Evolutionary conservation across 768 basidiomycete species (phyloP).

Genomic region (Collybia nuda): DNA sequence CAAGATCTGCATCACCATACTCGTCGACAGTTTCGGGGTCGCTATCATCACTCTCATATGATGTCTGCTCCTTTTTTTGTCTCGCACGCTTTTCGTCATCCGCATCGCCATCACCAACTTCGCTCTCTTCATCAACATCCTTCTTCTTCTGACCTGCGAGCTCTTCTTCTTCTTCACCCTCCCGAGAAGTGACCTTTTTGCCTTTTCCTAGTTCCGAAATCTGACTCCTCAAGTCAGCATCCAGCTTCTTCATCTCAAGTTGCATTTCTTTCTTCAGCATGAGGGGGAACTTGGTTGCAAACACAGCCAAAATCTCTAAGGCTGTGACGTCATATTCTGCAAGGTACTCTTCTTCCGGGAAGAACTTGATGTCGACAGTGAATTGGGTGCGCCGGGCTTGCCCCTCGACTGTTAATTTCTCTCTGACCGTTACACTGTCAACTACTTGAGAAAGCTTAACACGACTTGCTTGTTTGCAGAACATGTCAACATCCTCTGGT

Average conservation of each 20-base stretch:
- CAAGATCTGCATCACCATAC: slow-evolving; percentile 59
- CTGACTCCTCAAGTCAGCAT: slow-evolving; percentile 75
- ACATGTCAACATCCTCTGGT: slow-evolving; percentile 59
- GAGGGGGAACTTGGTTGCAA: slow-evolving; percentile 75
- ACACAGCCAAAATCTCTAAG: slow-evolving; percentile 68
- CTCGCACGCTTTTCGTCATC: slow-evolving; percentile 74
- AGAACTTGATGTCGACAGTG: slow-evolving; percentile 80
- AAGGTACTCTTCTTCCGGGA: slow-evolving; percentile 80
- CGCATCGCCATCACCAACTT: slow-evolving; percentile 80
- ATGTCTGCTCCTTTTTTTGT: slow-evolving; percentile 70
- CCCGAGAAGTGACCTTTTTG: slow-evolving; percentile 44
- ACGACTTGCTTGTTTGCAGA: slow-evolving; percentile 88
- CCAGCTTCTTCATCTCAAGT: slow-evolving; percentile 82
- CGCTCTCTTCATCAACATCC: slow-evolving; percentile 67
- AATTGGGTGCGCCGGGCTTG: slow-evolving; percentile 77
- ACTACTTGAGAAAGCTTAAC: slow-evolving; percentile 88
- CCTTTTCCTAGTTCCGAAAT: slow-evolving; percentile 85
- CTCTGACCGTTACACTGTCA: slow-evolving; percentile 79
- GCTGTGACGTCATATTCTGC: slow-evolving; percentile 79
- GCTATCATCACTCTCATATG: slow-evolving; percentile 75
- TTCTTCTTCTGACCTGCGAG: slow-evolving; percentile 47
- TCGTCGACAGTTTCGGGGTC: slow-evolving; percentile 48
- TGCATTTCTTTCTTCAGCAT: slow-evolving; percentile 84
- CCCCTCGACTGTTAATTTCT: slow-evolving; percentile 66
- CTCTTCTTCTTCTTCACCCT: slow-evolving; percentile 53